Conservation (phyloP, 202 grass and related monocot genomes). For the Setaria viridis region DNA sequence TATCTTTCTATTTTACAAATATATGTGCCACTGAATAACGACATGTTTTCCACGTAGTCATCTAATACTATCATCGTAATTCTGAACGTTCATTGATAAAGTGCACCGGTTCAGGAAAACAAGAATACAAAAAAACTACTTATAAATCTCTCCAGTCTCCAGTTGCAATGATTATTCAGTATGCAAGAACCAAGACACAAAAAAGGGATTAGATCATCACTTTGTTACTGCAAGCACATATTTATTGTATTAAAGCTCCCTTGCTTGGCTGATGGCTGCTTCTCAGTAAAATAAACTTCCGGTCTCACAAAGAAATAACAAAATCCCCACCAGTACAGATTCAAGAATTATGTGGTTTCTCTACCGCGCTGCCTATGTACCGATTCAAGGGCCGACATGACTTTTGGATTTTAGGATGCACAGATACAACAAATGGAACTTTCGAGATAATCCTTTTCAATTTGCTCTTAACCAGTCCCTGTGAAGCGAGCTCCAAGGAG, state of each 20-base stretch:
- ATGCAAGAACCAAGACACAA: not conserved
- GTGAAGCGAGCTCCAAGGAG: not conserved
- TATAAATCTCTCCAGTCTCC: not conserved
- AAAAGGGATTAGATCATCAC: not conserved
- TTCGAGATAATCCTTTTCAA: not conserved
- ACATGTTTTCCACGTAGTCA: not conserved
- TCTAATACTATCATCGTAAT: not conserved
- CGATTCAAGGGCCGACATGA: not conserved
- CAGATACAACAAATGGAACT: not conserved
- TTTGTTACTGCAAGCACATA: not conserved
- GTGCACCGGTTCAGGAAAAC: too few species aligned
- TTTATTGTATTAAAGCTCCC: not conserved
- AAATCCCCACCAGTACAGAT: not conserved
- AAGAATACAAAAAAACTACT: not conserved
- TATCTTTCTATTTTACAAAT: not conserved
- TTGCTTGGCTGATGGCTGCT: not conserved
- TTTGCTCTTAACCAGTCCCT: not conserved
- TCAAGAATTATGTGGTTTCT: not conserved
- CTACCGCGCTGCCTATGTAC: too few species aligned
- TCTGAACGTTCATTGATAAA: not conserved
- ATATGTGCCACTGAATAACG: not conserved
- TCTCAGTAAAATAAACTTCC: not conserved
- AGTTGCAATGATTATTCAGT: not conserved
- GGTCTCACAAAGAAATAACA: not conserved
- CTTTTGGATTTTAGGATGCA: not conserved